Evolutionary conservation across 2,329 filamentous ascomycete genomes (phyloP).

Genomic region (Dendrostoma leiphaemia): DNA sequence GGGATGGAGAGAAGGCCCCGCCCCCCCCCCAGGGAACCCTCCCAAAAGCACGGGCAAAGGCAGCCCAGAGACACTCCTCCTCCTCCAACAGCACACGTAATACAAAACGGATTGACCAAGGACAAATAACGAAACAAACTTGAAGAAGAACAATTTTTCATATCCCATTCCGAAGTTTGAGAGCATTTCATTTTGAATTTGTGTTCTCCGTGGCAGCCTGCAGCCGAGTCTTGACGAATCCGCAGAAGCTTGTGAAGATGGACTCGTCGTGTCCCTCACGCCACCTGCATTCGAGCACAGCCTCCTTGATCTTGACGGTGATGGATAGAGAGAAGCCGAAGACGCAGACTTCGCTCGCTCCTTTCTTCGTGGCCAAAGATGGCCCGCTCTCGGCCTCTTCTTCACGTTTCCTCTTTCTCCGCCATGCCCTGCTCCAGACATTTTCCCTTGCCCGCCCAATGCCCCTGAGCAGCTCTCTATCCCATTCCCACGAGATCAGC

Average conservation of each 20-base stretch:
- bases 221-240: constrained; percentile 65
- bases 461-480: constrained; percentile 50
- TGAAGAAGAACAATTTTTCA: too few relatives aligned
- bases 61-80: too few relatives aligned
- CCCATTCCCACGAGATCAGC: constrained; percentile 63
- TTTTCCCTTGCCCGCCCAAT: constrained; percentile 65
- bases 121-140: too few relatives aligned
- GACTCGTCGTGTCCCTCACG: constrained; percentile 69
- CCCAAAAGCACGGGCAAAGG: too few relatives aligned
- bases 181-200: not conserved
- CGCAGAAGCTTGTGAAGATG: constrained; percentile 84
- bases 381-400: constrained; percentile 25
- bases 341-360: constrained; percentile 35
- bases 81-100: too few relatives aligned
- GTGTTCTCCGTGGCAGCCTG: constrained; percentile 16
- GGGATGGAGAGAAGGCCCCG: too few relatives aligned
- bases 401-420: constrained; percentile 53
- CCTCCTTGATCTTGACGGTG: constrained; percentile 34
- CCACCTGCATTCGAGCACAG: constrained; percentile 64
- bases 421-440: constrained; percentile 76
- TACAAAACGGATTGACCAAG: too few relatives aligned
- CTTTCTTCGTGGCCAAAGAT: constrained; percentile 3
- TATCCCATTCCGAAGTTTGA: not conserved
- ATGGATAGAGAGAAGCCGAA: constrained; percentile 61
- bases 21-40: too few relatives aligned